These are phyloP conservation scores for Pisolithus marmoratus DNA, from an alignment of 768 basidiomycete genomes.

Conservation along the genomic window DNA sequence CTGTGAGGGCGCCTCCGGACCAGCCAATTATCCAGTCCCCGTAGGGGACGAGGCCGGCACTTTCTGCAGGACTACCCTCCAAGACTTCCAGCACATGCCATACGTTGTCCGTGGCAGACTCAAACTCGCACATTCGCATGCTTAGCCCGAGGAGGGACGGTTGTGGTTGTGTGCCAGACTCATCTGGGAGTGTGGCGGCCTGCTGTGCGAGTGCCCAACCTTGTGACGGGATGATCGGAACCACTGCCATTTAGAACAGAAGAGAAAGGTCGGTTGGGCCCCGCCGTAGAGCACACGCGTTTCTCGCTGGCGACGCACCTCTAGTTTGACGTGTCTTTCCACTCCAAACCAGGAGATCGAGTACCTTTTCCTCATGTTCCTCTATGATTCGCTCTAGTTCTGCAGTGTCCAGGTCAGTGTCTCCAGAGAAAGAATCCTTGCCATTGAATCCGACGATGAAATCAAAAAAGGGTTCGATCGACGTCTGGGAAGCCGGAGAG, in stretches of 20 bases:
- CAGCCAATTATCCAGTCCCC: constrained; percentile 79
- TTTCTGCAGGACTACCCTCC: constrained; percentile 95
- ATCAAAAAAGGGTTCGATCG: constrained; percentile 90
- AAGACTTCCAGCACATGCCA: constrained; percentile 98
- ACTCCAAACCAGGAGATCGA: constrained; percentile 79
- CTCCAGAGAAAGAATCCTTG: constrained; percentile 47
- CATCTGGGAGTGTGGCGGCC: constrained; percentile 31
- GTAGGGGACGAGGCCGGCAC: constrained; percentile 92
- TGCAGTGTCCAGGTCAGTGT: constrained; percentile 56
- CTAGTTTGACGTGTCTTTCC: constrained; percentile 69
- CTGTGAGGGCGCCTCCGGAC: constrained; percentile 87
- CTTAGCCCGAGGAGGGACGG: constrained; percentile 93
- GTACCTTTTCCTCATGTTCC: constrained; percentile 61
- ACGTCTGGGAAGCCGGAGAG: constrained; percentile 85
- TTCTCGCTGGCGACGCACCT: constrained; percentile 39
- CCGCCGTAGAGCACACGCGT: neutral
- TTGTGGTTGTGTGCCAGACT: constrained; percentile 42
- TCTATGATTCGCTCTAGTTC: constrained; percentile 80
- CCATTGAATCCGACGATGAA: constrained; percentile 86
- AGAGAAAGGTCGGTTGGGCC: neutral
- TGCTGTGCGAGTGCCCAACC: constrained; percentile 61
- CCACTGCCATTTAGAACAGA: constrained; percentile 44
- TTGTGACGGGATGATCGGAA: constrained; percentile 79
- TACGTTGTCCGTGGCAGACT: constrained; percentile 83
- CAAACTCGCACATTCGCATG: constrained; percentile 90